Percentiles rank a stretch among this genome's conserved stretches.
Conservation (phyloP, 805 yeast genomes). For the Brettanomyces bruxellensis region DNA sequence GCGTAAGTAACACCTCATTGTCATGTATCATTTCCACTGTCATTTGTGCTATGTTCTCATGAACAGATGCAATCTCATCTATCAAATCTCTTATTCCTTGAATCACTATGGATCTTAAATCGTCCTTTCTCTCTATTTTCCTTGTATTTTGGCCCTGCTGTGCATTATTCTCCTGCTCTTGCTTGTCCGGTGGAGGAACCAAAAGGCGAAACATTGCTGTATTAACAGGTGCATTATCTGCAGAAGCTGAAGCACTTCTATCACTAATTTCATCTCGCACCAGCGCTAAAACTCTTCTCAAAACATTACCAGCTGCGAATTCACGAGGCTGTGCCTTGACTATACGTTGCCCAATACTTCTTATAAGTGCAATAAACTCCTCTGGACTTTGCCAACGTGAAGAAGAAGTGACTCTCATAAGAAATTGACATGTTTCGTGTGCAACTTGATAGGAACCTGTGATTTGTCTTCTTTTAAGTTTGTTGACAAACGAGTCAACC, state of each 20-base stretch:
- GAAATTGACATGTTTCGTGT: constrained; percentile 73
- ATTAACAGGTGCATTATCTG: constrained; percentile 44
- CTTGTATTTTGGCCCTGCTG: constrained; percentile 4
- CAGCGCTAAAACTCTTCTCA: constrained; percentile 78
- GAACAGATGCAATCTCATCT: constrained; percentile 83
- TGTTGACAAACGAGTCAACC: constrained; percentile 26
- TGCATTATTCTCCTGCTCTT: constrained; percentile 10
- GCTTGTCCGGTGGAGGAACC: constrained; percentile 30
- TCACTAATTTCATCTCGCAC: constrained; percentile 80
- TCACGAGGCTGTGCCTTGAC: constrained; percentile 83
- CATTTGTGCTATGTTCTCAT: constrained; percentile 86
- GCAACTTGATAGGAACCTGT: constrained; percentile 78
- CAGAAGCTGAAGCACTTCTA: constrained; percentile 7
- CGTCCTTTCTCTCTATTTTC: constrained; percentile 27
- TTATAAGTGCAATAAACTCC: constrained; percentile 62
- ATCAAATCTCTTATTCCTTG: constrained; percentile 88
- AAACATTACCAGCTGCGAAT: constrained; percentile 81
- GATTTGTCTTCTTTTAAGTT: constrained; percentile 77
- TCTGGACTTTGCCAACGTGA: constrained; percentile 79
- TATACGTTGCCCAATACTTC: constrained; percentile 62
- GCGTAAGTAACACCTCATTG: constrained; percentile 74
- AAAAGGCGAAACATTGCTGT: constrained; percentile 83
- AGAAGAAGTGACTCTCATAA: constrained; percentile 82
- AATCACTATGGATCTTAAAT: constrained; percentile 74
- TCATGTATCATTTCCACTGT: constrained; percentile 92